phyloP scores from a whole-genome alignment of 2,329 filamentous ascomycete species.

The Cryphonectria radicalis region DNA sequence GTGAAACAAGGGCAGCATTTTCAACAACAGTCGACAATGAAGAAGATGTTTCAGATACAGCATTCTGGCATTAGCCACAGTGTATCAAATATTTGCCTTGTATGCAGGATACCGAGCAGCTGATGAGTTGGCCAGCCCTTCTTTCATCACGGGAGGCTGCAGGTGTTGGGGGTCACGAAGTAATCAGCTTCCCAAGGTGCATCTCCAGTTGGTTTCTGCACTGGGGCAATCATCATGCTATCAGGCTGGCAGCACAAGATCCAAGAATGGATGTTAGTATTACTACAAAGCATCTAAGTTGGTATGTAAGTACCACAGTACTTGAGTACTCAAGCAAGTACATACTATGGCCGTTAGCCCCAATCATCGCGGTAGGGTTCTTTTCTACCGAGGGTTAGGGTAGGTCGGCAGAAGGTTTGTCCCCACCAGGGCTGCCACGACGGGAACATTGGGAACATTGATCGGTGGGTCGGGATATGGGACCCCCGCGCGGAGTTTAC shows the following conservation, averaged over 20 bases:
- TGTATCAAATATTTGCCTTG: background rate
- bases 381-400: background rate
- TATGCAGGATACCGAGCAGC: background rate
- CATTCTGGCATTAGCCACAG: background rate
- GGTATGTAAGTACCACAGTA: no score
- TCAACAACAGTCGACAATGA: background rate
- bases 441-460: background rate
- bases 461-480: background rate
- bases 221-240: no score
- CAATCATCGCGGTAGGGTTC: no score
- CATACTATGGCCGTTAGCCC: no score
- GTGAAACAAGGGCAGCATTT: background rate
- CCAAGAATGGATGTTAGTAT: no score
- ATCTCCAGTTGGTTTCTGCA: no score
- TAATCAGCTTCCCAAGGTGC: background rate
- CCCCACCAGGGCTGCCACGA: background rate
- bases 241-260: no score
- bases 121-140: background rate
- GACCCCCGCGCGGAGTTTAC: conserved; percentile 7
- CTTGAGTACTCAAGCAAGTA: no score
- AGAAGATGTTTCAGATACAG: background rate
- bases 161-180: background rate
- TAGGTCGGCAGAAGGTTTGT: conserved; percentile 1
- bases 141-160: background rate
- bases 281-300: no score